Base-by-base conservation (phyloP, 1,284 basidiomycete genomes). In the Ustilago lituana region DNA sequence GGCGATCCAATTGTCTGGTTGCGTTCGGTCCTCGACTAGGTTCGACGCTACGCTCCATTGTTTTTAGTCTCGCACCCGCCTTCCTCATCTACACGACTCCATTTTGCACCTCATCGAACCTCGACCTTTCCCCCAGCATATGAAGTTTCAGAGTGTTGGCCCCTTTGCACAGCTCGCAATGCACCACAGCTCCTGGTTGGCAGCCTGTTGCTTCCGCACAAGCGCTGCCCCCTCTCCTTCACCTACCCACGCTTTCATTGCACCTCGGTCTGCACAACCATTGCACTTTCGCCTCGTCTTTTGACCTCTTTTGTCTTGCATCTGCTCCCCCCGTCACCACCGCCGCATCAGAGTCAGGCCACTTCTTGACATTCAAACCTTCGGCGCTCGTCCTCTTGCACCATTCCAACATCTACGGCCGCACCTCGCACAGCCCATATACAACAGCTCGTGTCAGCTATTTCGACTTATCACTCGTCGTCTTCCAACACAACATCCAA, bases 71-170 rank as follows among this genome's bases (percentile, higher is more conserved):
- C 32, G 45, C n/a, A 24, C 33, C 14, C 26, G 23, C 45, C n/a
- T 19, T n/a, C 22, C 31, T 36, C 24, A 48, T 43, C 19, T 37
- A 17, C 27, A 19, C 22, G 15, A 44, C 39, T 32, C 40, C 39
- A 60, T 53, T 40, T 60, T 43, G 22, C 38, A 49, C 8, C 12
- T 11, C 17, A 33, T 29, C 36, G 17, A 23, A 11, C 44, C 23
- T 43, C 24, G 24, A 20, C 10, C 19, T 15, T 47, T 39, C 17
- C 14, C n/a, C 27, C 39, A 49, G 39, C 54, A 44, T 29, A 43
- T 19, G n/a, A 31, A 49, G 4, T 20, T 50, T 24, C 9, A 11
- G 19, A 49, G 35, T 23, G 35, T 15, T 43, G n/a, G 29, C 33
- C 47, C 27, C 19, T 24, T 23, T 24, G 15, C 14, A 29, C 36